These are phyloP conservation scores for Stagonosporopsis cucurbitacearum DNA, from an alignment of 2,329 filamentous ascomycete genomes.

Conservation along the genomic window DNA sequence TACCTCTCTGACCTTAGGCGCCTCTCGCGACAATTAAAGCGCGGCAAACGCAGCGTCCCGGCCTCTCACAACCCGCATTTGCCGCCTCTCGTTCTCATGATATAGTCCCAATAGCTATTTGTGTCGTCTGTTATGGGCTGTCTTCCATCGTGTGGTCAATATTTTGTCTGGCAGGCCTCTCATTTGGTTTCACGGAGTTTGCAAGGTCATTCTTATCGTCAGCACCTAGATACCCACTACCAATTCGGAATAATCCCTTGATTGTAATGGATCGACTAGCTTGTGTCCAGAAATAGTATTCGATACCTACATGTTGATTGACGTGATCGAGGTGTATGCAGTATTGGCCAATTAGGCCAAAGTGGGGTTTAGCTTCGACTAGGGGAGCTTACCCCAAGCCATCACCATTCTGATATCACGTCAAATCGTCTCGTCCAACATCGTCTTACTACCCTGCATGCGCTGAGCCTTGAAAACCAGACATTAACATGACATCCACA, in stretches of 20 bases:
- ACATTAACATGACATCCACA: constrained; percentile 50
- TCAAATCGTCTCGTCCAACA: background rate
- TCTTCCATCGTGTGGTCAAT: background rate
- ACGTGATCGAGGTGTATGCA: background rate
- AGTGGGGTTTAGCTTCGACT: constrained; percentile 14
- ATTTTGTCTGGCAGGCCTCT: background rate
- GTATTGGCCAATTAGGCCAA: constrained; percentile 8
- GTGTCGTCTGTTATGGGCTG: background rate
- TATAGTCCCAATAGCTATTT: background rate
- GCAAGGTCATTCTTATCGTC: constrained; percentile 1
- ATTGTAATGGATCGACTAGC: background rate
- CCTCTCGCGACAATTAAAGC: background rate
- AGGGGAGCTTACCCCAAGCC: constrained; percentile 9
- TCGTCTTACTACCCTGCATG: background rate
- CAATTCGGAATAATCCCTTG: background rate
- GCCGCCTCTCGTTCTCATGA: background rate
- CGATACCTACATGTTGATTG: background rate
- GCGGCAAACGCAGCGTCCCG: background rate
- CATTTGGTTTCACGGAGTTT: background rate
- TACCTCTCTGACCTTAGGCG: background rate
- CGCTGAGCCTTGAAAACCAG: background rate
- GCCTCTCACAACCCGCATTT: background rate
- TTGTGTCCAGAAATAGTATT: no score
- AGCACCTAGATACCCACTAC: constrained; percentile 5
- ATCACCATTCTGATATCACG: background rate